These are phyloP conservation scores for Athelia psychrophila DNA, from an alignment of 1,284 basidiomycete species.

Conservation along the genomic window DNA sequence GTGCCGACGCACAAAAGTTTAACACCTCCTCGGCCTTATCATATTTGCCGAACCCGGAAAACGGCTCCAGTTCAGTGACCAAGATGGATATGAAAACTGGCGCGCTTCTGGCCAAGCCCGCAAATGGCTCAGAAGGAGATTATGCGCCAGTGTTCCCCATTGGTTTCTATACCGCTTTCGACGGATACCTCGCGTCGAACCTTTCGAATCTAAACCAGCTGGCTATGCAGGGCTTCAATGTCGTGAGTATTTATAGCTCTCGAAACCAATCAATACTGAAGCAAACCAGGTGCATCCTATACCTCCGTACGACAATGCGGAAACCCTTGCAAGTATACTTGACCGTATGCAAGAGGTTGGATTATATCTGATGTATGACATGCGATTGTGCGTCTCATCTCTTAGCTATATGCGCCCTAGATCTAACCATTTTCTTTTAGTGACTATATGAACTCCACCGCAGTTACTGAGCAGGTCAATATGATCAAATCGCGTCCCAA, in stretches of 20 bases:
- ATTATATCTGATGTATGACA: conserved; percentile 76
- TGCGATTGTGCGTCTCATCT: conserved; percentile 53
- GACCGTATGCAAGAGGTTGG: conserved; percentile 72
- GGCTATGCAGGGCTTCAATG: conserved; percentile 57
- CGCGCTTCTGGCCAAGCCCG: conserved; percentile 56
- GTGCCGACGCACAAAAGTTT: conserved; percentile 39
- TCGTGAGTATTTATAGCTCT: conserved; percentile 18
- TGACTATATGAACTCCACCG: conserved; percentile 61
- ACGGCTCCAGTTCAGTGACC: conserved; percentile 40
- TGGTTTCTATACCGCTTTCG: conserved; percentile 72
- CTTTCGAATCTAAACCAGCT: conserved; percentile 54
- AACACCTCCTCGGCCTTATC: conserved; percentile 42
- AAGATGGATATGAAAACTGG: conserved; percentile 74
- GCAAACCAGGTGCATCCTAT: conserved; percentile 55
- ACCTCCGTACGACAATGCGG: conserved; percentile 59
- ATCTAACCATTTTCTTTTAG: conserved; percentile 24
- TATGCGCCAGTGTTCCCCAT: conserved; percentile 67
- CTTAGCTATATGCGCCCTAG: not conserved
- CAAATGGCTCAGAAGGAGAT: conserved; percentile 41
- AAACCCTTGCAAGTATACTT: conserved; percentile 52
- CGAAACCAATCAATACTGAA: conserved; percentile 4
- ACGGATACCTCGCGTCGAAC: conserved; percentile 54
- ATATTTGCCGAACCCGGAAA: conserved; percentile 54
- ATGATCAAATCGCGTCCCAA: conserved; percentile 62
- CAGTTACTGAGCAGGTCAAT: conserved; percentile 65